A percentile compares a stretch with the other conserved stretches of the same genome.
phyloP scores from a whole-genome alignment of 2,329 filamentous ascomycete genomes.

The Coniochaeta ligniaria region DNA sequence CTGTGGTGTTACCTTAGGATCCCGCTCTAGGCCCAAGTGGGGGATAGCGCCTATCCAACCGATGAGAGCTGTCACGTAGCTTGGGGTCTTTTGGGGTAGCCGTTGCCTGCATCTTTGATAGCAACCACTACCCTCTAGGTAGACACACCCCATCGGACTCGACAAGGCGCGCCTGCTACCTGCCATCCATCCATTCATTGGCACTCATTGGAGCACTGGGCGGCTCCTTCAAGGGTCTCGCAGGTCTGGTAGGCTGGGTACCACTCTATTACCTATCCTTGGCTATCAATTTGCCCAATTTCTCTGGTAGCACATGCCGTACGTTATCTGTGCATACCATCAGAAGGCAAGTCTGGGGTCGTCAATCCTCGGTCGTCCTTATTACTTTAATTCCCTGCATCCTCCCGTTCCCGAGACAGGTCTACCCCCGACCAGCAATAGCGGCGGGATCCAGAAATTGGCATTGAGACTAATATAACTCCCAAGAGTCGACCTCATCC shows the following conservation, averaged over 20 bases:
- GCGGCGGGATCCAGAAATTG: slow-evolving; percentile 1
- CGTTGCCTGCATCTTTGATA: background rate
- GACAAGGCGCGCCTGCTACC: background rate
- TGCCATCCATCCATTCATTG: background rate
- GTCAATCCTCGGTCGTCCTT: background rate
- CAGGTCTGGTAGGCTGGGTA: background rate
- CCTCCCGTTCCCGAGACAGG: slow-evolving; percentile 1
- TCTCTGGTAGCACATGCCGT: background rate
- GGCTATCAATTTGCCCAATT: background rate
- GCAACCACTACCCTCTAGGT: background rate
- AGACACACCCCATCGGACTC: background rate
- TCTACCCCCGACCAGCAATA: slow-evolving; percentile 1
- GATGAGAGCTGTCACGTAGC: background rate
- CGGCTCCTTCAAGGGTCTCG: background rate
- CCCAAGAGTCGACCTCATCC: background rate
- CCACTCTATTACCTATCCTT: background rate
- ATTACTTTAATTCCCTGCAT: slow-evolving; percentile 3
- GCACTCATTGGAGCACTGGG: background rate
- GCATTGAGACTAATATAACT: background rate
- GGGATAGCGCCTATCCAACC: background rate
- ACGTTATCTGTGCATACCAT: background rate
- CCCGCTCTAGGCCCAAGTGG: slow-evolving; percentile 1
- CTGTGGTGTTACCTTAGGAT: slow-evolving; percentile 1
- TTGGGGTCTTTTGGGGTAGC: background rate
- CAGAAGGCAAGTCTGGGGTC: background rate